phyloP scores from a whole-genome alignment of 495 filamentous ascomycete species.

The Ascodesmis nigricans region DNA sequence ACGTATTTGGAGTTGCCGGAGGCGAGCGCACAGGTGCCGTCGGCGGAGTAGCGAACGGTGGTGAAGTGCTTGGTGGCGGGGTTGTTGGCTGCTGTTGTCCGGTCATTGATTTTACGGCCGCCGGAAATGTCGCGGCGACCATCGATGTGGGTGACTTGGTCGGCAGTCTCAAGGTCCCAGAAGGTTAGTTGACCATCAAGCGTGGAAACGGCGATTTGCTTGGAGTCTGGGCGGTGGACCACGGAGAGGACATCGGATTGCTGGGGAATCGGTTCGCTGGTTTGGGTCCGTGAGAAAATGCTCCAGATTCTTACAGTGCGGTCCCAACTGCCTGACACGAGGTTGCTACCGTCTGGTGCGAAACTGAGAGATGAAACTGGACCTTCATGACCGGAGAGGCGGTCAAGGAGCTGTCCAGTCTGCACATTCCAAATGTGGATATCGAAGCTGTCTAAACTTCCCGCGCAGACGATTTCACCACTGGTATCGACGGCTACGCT shows the following conservation, averaged over 20 bases:
- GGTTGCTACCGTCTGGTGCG: constrained; percentile 54
- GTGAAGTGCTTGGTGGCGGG: constrained; percentile 76
- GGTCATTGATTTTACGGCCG: constrained; percentile 65
- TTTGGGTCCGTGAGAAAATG: constrained; percentile 80
- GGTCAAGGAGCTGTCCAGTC: constrained; percentile 83
- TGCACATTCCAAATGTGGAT: constrained; percentile 97
- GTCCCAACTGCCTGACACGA: constrained; percentile 90
- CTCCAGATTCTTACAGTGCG: constrained; percentile 86
- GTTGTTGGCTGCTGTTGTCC: constrained; percentile 72
- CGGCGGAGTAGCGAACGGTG: constrained; percentile 69
- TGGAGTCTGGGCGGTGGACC: constrained; percentile 70
- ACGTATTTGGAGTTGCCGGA: constrained; percentile 94
- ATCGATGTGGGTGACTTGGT: constrained; percentile 61
- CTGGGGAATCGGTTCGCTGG: constrained; percentile 76
- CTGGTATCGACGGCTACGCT: constrained; percentile 89
- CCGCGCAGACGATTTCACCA: constrained; percentile 85
- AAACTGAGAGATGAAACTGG: constrained; percentile 75
- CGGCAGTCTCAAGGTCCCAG: constrained; percentile 74
- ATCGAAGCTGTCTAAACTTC: constrained; percentile 86
- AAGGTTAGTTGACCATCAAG: constrained; percentile 86
- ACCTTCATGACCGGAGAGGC: constrained; percentile 77
- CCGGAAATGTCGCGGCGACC: constrained; percentile 82
- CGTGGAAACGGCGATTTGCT: constrained; percentile 75
- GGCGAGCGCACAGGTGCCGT: constrained; percentile 74
- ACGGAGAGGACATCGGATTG: constrained; percentile 76